Evolutionary conservation across 116 monocot species (phyloP).

Genomic region (Phalaenopsis hybrid): DNA sequence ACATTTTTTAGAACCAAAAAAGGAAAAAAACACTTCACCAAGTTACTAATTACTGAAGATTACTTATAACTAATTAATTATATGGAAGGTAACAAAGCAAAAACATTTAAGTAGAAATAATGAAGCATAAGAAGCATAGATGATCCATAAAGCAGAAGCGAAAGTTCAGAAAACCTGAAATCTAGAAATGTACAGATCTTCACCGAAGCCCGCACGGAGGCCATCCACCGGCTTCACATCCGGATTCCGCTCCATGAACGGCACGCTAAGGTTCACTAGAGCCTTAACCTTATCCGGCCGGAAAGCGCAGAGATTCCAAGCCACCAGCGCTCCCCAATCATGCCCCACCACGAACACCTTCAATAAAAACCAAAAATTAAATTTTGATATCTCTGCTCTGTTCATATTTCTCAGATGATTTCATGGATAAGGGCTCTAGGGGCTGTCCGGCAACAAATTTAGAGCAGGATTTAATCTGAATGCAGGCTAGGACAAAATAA

Average conservation of each 20-base stretch:
- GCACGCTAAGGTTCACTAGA: conserved; percentile 34
- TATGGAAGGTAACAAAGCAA: neutral
- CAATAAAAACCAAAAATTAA: neutral
- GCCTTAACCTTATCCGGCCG: conserved; percentile 48
- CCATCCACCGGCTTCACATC: conserved; percentile 2
- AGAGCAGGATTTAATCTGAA: no score
- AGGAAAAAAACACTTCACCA: neutral
- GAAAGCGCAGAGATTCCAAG: conserved; percentile 39
- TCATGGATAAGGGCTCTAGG: no score
- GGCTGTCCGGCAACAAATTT: no score
- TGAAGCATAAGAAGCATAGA: neutral
- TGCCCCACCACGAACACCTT: conserved; percentile 45
- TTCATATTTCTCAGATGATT: no score
- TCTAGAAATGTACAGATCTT: conserved; percentile 31
- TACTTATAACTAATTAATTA: neutral
- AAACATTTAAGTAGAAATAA: neutral
- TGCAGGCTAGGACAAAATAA: no score
- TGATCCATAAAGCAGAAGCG: no score
- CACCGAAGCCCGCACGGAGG: conserved; percentile 20
- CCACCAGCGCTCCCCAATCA: conserved; percentile 22
- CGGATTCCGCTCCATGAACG: conserved; percentile 19
- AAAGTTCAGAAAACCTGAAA: conserved; percentile 29
- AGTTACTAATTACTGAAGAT: neutral
- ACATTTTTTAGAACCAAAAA: no score
- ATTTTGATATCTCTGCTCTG: neutral